Percentiles rank a stretch among this genome's conserved stretches.
phyloP scores from a whole-genome alignment of 179 eudicot genomes.

The Corrigiola litoralis region DNA sequence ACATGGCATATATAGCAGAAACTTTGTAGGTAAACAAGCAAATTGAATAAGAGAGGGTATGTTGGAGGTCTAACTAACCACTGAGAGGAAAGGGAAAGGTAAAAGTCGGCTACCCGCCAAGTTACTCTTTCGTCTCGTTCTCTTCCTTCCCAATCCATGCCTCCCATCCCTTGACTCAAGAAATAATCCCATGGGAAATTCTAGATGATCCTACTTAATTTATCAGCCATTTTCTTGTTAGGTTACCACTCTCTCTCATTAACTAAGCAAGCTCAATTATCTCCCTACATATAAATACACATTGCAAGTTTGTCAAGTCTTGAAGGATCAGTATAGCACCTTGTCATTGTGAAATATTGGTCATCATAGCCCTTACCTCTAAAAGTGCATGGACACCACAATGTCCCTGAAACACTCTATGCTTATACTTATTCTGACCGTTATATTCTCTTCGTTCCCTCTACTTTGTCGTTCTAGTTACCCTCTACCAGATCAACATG shows the following conservation, averaged over 20 bases:
- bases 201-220: not conserved
- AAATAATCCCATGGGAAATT: not conserved
- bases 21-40: slow-evolving; percentile 28
- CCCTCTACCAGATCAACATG: slow-evolving; percentile 12
- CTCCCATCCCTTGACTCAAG: not conserved
- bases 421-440: slow-evolving; percentile 5
- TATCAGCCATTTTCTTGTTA: not conserved
- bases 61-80: slow-evolving; percentile 14
- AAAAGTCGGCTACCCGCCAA: slow-evolving; percentile 20
- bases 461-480: slow-evolving; percentile 21
- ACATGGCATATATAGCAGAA: slow-evolving; percentile 12
- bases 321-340: no score
- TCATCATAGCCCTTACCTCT: not conserved
- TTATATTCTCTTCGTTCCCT: slow-evolving; percentile 5
- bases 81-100: not conserved
- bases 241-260: slow-evolving; percentile 1
- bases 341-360: no score
- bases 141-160: not conserved
- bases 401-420: slow-evolving; percentile 12
- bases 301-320: not conserved
- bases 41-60: not conserved
- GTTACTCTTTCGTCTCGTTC: slow-evolving; percentile 17
- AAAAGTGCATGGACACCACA: not conserved
- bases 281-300: slow-evolving; percentile 10
- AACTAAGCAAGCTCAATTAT: not conserved